A percentile compares a stretch with the other conserved stretches of the same genome.
phyloP scores from a whole-genome alignment of 345 rosid genomes.

The Draba incana region DNA sequence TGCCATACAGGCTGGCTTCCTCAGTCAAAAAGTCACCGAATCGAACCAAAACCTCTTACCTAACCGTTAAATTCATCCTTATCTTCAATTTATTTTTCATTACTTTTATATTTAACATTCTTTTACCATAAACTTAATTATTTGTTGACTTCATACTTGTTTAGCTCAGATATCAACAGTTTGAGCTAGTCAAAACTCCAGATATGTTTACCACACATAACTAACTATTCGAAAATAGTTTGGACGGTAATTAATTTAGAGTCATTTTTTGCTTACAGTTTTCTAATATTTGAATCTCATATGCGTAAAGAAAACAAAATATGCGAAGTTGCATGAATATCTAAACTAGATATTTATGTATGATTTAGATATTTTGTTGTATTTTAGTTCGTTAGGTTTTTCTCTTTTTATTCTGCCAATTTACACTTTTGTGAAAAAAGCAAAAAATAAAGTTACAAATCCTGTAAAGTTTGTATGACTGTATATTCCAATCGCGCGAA shows the following conservation, averaged over 20 bases:
- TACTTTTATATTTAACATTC: conserved; percentile 22
- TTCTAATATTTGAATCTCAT: background rate
- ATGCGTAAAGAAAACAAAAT: background rate
- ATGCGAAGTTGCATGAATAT: background rate
- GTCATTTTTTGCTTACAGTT: too few species aligned
- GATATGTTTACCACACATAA: too few species aligned
- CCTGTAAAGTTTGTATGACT: conserved; percentile 20
- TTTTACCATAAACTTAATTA: conserved; percentile 13
- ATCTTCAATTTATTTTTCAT: conserved; percentile 40
- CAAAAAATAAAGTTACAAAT: conserved; percentile 5
- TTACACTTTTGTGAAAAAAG: conserved; percentile 4
- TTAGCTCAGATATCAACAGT: too few species aligned
- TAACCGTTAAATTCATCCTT: conserved; percentile 64
- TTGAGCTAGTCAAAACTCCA: too few species aligned
- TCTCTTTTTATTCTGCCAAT: conserved; percentile 24
- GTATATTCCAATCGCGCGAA: background rate
- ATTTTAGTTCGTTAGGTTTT: conserved; percentile 28
- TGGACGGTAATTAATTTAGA: too few species aligned
- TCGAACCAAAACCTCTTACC: conserved; percentile 46
- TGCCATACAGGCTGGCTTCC: conserved; percentile 78
- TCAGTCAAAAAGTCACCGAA: conserved; percentile 61
- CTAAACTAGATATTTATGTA: conserved; percentile 1
- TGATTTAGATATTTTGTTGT: conserved; percentile 13
- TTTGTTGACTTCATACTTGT: background rate
- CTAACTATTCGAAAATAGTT: too few species aligned